These are phyloP conservation scores for Cordyceps cicadae DNA, from an alignment of 2,329 filamentous ascomycete species.

Conservation along the genomic window DNA sequence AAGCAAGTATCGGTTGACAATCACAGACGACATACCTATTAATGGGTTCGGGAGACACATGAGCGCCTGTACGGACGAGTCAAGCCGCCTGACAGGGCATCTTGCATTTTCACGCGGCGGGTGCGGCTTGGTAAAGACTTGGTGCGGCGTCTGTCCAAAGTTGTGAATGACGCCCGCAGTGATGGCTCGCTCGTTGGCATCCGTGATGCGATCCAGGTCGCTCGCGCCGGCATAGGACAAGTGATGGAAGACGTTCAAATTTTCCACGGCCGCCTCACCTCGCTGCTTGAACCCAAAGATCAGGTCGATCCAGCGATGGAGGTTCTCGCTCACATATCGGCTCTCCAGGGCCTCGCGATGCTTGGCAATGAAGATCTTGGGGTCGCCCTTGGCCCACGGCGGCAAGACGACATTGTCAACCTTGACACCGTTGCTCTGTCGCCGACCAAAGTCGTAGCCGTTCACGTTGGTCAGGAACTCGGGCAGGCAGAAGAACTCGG, in stretches of 20 bases:
- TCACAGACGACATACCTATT: constrained; percentile 41
- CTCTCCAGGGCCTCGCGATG: constrained; percentile 94
- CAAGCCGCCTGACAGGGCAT: constrained; percentile 60
- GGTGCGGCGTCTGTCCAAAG: constrained; percentile 94
- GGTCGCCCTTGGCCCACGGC: constrained; percentile 93
- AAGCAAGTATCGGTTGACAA: not conserved
- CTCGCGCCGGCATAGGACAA: constrained; percentile 91
- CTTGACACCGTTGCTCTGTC: constrained; percentile 68
- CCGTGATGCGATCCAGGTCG: constrained; percentile 82
- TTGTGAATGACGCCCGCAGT: constrained; percentile 97
- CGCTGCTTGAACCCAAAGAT: constrained; percentile 92
- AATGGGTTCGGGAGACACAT: constrained; percentile 72
- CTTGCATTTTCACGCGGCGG: constrained; percentile 62
- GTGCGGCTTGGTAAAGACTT: constrained; percentile 80
- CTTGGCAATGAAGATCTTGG: constrained; percentile 90
- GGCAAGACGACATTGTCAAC: constrained; percentile 87
- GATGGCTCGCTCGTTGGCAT: constrained; percentile 76
- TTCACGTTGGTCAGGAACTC: constrained; percentile 95
- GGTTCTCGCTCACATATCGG: constrained; percentile 77
- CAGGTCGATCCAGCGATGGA: constrained; percentile 94
- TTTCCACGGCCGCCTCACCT: constrained; percentile 84
- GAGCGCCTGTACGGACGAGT: constrained; percentile 68
- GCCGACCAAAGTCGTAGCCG: constrained; percentile 82
- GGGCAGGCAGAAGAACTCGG: constrained; percentile 94
- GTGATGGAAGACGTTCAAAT: constrained; percentile 91